phyloP scores from a whole-genome alignment of 306 rosid species.

The Senna tora region DNA sequence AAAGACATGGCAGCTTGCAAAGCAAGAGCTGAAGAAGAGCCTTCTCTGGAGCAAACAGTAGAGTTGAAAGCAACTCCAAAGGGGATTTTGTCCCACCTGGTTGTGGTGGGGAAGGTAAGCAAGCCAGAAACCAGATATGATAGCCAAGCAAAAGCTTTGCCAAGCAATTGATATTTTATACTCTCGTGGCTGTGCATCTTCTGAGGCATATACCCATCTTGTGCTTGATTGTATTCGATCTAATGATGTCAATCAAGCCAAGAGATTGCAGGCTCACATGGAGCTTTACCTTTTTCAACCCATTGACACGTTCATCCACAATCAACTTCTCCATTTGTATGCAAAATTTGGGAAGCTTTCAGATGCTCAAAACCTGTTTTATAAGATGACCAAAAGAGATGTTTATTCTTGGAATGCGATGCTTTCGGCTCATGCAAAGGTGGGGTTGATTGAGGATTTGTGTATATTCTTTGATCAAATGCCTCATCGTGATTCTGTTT shows the following conservation, averaged over 20 bases:
- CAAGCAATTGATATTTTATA: constrained; percentile 51
- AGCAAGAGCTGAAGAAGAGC: neutral
- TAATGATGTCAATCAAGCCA: constrained; percentile 58
- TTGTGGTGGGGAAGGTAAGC: constrained; percentile 7
- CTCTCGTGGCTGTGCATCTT: constrained; percentile 53
- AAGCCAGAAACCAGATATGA: constrained; percentile 37
- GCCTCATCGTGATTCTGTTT: constrained; percentile 60
- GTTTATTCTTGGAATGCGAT: constrained; percentile 66
- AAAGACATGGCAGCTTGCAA: neutral
- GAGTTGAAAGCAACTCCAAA: neutral
- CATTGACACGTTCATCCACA: constrained; percentile 55
- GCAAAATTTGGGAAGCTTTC: constrained; percentile 56
- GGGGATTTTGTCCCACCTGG: constrained; percentile 22
- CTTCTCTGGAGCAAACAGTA: neutral
- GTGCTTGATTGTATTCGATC: constrained; percentile 64
- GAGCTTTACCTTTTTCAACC: constrained; percentile 62
- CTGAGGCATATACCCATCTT: constrained; percentile 62
- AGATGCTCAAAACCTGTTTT: constrained; percentile 58
- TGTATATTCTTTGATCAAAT: constrained; percentile 48
- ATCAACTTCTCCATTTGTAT: constrained; percentile 59
- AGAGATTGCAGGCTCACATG: constrained; percentile 73
- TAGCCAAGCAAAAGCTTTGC: constrained; percentile 47
- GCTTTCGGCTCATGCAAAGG: constrained; percentile 57
- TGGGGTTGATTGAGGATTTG: constrained; percentile 45
- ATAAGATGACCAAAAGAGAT: constrained; percentile 56